Conservation (phyloP, 306 rosid genomes). For the Inga laurina region DNA sequence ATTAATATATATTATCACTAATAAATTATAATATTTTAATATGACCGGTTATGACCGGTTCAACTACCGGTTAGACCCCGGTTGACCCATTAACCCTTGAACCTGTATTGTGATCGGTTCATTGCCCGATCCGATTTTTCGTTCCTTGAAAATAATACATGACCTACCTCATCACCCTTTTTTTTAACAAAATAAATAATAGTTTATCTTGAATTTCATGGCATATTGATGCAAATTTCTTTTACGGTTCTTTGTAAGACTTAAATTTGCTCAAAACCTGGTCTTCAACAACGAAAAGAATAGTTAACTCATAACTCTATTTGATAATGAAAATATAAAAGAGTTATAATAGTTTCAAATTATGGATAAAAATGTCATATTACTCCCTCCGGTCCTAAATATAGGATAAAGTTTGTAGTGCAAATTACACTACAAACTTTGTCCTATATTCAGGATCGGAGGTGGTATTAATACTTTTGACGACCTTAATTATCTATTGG, state of each 20-base stretch:
- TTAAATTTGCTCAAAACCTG: neutral
- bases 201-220: neutral
- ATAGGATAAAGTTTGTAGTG: no score
- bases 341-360: neutral
- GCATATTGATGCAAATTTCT: neutral
- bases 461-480: neutral
- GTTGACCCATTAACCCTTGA: no score
- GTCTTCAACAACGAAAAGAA: neutral
- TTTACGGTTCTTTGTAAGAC: neutral
- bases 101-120: no score
- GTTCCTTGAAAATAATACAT: neutral
- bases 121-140: no score
- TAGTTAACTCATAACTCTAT: neutral
- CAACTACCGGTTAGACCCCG: no score
- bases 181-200: neutral
- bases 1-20: no score
- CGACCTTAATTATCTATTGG: neutral
- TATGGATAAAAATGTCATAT: neutral
- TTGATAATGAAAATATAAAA: neutral
- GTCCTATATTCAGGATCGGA: no score
- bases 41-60: no score
- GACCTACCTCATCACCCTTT: neutral
- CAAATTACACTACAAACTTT: no score
- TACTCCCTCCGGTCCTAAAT: no score
- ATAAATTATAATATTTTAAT: no score